A percentile compares a stretch with the other conserved stretches of the same genome.
These are phyloP conservation scores for Sarcodon sp. DNA, from an alignment of 768 basidiomycete species.

Conservation along the genomic window DNA sequence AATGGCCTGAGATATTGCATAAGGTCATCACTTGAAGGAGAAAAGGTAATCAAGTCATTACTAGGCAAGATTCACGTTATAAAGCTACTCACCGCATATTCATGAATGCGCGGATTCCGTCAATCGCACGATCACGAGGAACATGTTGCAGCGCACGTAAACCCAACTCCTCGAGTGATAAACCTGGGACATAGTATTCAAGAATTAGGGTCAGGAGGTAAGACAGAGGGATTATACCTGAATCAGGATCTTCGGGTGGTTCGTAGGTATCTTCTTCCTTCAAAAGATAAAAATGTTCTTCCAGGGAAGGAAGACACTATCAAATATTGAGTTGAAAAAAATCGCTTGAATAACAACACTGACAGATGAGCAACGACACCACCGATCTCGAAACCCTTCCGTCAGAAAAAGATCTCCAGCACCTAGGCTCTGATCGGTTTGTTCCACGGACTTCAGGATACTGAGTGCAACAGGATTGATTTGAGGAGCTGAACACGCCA, in stretches of 20 bases:
- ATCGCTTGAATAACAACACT: slow-evolving; percentile 8
- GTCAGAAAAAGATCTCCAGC: slow-evolving; percentile 67
- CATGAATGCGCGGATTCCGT: slow-evolving; percentile 78
- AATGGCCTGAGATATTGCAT: slow-evolving; percentile 66
- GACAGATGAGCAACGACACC: slow-evolving; percentile 64
- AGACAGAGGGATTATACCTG: slow-evolving; percentile 25
- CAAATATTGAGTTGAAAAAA: background rate
- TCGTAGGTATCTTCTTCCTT: slow-evolving; percentile 79
- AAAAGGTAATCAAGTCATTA: background rate
- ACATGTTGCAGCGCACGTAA: slow-evolving; percentile 62
- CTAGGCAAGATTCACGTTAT: background rate
- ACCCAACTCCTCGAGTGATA: slow-evolving; percentile 76
- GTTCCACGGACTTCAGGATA: slow-evolving; percentile 19
- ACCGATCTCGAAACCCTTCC: slow-evolving; percentile 61
- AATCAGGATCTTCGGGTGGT: slow-evolving; percentile 80
- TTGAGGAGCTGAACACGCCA: too few relatives aligned
- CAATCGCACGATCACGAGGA: slow-evolving; percentile 71
- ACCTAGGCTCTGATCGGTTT: slow-evolving; percentile 24
- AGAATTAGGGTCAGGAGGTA: background rate
- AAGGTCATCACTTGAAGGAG: slow-evolving; percentile 44
- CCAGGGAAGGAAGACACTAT: slow-evolving; percentile 49
- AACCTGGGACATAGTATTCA: slow-evolving; percentile 24
- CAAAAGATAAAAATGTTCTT: slow-evolving; percentile 44
- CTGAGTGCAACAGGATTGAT: slow-evolving; percentile 26
- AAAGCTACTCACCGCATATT: slow-evolving; percentile 50